phyloP scores from a whole-genome alignment of 2,329 filamentous ascomycete species.

The Piedraia hortae region DNA sequence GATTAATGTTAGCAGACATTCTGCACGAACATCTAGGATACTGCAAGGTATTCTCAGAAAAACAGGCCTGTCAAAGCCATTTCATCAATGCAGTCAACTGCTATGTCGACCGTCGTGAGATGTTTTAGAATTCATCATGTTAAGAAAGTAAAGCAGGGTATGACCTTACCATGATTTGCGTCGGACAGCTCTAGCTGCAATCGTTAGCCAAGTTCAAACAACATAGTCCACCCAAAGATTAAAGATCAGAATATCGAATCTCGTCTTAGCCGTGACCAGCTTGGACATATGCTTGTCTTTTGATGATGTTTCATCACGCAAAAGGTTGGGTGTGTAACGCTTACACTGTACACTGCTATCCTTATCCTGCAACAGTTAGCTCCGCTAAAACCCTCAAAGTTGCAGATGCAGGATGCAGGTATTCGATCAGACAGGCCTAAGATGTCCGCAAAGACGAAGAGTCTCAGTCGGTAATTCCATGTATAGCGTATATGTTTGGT shows the following conservation, averaged over 20 bases:
- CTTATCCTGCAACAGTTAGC: neutral
- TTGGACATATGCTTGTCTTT: slow-evolving; percentile 17
- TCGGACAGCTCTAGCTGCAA: slow-evolving; percentile 1
- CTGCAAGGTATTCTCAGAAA: neutral
- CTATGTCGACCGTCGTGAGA: slow-evolving; percentile 18
- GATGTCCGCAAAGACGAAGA: slow-evolving; percentile 1
- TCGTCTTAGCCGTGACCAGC: slow-evolving; percentile 13
- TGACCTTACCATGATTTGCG: slow-evolving; percentile 1
- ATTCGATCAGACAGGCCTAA: neutral
- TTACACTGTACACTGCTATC: neutral
- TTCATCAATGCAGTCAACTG: slow-evolving; percentile 15
- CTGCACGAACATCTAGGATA: neutral
- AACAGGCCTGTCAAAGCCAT: slow-evolving; percentile 5
- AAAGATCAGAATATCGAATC: neutral
- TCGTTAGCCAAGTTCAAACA: slow-evolving; percentile 1
- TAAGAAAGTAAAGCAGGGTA: slow-evolving; percentile 2
- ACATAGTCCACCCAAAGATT: neutral
- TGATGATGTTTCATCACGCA: neutral
- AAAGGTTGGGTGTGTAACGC: neutral
- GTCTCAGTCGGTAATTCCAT: slow-evolving; percentile 3
- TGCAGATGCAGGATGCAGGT: neutral
- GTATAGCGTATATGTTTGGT: slow-evolving; percentile 2
- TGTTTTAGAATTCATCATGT: slow-evolving; percentile 12
- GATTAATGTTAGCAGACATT: neutral
- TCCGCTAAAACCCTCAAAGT: neutral